phyloP scores from a whole-genome alignment of 352 stramenopile species.

The Pseudoperonospora humuli region DNA sequence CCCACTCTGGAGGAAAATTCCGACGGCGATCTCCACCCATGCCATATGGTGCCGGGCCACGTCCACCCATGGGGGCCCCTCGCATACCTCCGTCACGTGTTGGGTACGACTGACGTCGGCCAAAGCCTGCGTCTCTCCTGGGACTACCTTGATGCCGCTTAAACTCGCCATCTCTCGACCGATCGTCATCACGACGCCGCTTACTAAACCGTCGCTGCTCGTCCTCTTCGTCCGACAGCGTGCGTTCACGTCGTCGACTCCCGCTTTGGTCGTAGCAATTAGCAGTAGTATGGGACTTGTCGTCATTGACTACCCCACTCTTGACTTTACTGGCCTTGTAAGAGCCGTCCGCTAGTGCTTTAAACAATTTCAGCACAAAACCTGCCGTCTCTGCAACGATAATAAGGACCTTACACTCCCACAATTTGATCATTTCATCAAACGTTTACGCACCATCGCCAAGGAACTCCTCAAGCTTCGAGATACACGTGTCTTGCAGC shows the following conservation, averaged over 20 bases:
- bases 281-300: conserved; percentile 2
- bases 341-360: conserved; percentile 45
- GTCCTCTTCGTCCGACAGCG: conserved; percentile 45
- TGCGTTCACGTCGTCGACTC: conserved; percentile 29
- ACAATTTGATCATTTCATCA: neutral
- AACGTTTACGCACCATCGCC: conserved; percentile 52
- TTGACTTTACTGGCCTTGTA: conserved; percentile 34
- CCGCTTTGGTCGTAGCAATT: conserved; percentile 19
- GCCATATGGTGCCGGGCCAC: conserved; percentile 16
- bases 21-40: conserved; percentile 42
- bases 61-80: conserved; percentile 23
- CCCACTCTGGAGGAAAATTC: conserved; percentile 62
- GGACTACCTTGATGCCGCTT: conserved; percentile 32
- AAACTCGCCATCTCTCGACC: conserved; percentile 20
- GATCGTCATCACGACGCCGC: conserved; percentile 53
- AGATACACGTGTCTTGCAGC: conserved; percentile 57
- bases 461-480: conserved; percentile 82
- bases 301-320: conserved; percentile 6
- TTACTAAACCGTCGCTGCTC: conserved; percentile 49
- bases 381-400: conserved; percentile 45
- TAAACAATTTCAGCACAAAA: conserved; percentile 72
- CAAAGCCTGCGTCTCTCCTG: conserved; percentile 16
- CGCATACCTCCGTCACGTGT: conserved; percentile 21
- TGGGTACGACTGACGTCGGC: conserved; percentile 22
- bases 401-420: neutral